These are phyloP conservation scores for Trypanosoma conorhini DNA, from an alignment of 208 protist species.

Conservation along the genomic window DNA sequence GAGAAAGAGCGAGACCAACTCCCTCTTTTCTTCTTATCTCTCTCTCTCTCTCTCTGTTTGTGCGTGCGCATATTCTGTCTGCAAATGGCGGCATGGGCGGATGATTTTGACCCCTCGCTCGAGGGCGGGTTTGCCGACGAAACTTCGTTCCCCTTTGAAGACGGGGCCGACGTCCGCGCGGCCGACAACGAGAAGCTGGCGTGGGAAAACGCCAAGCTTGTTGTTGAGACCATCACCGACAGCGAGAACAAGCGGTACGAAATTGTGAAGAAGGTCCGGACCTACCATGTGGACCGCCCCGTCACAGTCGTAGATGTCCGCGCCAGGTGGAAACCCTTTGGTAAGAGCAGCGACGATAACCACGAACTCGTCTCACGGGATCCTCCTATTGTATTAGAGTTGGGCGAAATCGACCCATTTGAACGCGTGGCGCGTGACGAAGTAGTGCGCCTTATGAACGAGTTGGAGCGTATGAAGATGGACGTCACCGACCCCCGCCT, in stretches of 20 bases:
- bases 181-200: conserved; percentile 37
- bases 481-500: conserved; percentile 66
- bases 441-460: conserved; percentile 73
- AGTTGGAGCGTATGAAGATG: conserved; percentile 49
- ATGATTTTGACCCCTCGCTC: conserved; percentile 48
- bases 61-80: conserved; percentile 6
- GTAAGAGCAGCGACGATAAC: conserved; percentile 43
- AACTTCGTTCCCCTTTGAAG: not conserved
- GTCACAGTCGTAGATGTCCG: conserved; percentile 55
- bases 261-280: conserved; percentile 66
- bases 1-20: not conserved
- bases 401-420: conserved; percentile 71
- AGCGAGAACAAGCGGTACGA: conserved; percentile 60
- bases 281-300: conserved; percentile 57
- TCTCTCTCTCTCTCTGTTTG: not conserved
- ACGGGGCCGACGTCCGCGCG: conserved; percentile 32
- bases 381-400: conserved; percentile 73
- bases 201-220: conserved; percentile 61
- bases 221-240: conserved; percentile 41
- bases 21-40: conserved; percentile 1
- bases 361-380: conserved; percentile 57
- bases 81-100: conserved; percentile 45
- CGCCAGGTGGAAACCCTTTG: conserved; percentile 51
- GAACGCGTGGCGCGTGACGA: conserved; percentile 74
- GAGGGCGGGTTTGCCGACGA: conserved; percentile 13